Base-by-base conservation (phyloP, 164 flowering plant genomes). In the Annona cherimola region DNA sequence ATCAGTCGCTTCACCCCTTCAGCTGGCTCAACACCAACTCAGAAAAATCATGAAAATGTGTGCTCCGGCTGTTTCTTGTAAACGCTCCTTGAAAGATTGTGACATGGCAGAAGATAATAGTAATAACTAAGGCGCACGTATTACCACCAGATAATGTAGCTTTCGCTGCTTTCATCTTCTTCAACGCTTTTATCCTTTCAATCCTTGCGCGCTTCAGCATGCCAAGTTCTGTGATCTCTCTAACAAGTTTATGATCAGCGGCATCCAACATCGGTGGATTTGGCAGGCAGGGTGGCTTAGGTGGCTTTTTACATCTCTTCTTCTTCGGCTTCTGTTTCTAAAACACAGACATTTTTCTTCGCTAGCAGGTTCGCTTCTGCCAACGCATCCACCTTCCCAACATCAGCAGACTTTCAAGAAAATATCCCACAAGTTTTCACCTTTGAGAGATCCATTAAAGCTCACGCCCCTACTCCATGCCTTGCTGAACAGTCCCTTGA, bases 211-310 rank as follows among this genome's bases (percentile, higher is more conserved):
- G 85, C 83, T 89, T 90, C 81, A 87, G 74, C 89, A 84, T 87
- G 39, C 91, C 90, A 40, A 89, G 80, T 73, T 91, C 91, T 55
- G 88, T 66, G 16, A 91, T 73, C 78, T 89, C 94, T 70, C 72
- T 80, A 7, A 91, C 78, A 45, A 90, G 77, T 79, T 86, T 91
- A 83, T 80, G 82, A 69, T 91, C 97, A 12, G 88, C 85, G 9
- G 88, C 85, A 83, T 88, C 93, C 79, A 89, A 64, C 4, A 90
- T 84, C 4, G 89, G 87, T 16, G 86, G 87, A 76, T 80, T 81
- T 4, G 92, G 93, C 35, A 95, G 93, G 14, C 90, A 80, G 2
- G 93, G 94, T 77, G 94, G 94, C 61, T 82, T 89, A 0, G 89
- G 81, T n/a, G 86, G 67, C 75, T 84, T 86, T 73, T 88, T 89